phyloP scores from a whole-genome alignment of 1,139 yeast species.

The Yamadazyma buinensis region DNA sequence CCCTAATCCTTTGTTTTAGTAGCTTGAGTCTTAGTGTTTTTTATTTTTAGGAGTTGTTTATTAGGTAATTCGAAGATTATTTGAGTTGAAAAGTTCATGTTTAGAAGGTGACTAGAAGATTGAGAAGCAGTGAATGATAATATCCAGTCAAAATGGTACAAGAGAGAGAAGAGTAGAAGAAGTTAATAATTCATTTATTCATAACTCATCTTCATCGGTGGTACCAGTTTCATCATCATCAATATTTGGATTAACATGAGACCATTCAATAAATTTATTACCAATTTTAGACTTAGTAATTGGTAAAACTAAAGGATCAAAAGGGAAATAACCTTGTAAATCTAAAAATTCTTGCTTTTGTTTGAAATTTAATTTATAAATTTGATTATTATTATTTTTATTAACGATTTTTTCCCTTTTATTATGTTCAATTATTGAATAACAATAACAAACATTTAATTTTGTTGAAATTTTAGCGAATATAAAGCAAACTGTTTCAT shows the following conservation, averaged over 20 bases:
- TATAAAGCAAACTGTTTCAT: conserved; percentile 88
- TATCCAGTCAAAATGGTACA: too few relatives aligned
- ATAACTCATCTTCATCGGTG: conserved; percentile 27
- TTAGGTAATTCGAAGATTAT: too few relatives aligned
- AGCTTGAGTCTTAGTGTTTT: too few relatives aligned
- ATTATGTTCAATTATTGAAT: conserved; percentile 88
- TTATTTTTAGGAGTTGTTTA: too few relatives aligned
- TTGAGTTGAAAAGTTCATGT: too few relatives aligned
- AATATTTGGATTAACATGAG: conserved; percentile 40
- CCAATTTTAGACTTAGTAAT: conserved; percentile 50
- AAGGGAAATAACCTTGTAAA: conserved; percentile 90
- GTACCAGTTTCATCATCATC: conserved; percentile 62
- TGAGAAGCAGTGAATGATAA: too few relatives aligned
- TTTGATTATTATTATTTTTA: conserved; percentile 16
- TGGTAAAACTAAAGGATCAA: conserved; percentile 83
- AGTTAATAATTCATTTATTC: too few relatives aligned
- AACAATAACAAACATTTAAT: conserved; percentile 88
- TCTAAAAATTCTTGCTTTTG: conserved; percentile 79
- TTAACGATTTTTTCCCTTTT: conserved; percentile 59
- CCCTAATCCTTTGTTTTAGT: too few relatives aligned
- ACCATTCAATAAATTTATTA: conserved; percentile 76
- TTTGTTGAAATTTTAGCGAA: conserved; percentile 92
- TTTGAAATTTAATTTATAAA: conserved; percentile 29
- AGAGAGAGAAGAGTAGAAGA: too few relatives aligned
- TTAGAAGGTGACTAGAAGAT: too few relatives aligned